Evolutionary conservation across 2,329 filamentous ascomycete species (phyloP).

Genomic region (Aspergillus hiratsukae): DNA sequence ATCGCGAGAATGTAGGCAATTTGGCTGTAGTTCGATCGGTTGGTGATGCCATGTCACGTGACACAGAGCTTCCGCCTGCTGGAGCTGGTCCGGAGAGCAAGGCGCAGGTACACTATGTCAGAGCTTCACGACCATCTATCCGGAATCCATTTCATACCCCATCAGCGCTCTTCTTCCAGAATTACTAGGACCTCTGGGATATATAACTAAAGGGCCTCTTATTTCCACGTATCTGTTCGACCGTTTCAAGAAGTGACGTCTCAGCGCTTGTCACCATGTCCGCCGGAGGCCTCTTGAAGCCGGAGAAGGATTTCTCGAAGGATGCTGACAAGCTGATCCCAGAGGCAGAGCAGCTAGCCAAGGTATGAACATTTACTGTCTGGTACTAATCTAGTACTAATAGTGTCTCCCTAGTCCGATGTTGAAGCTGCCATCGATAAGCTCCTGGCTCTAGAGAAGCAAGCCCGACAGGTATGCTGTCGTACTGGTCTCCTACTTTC

Average conservation of each 20-base stretch:
- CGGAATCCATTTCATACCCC: background rate
- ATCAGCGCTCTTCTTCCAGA: conserved; percentile 8
- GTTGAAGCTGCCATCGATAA: conserved; percentile 88
- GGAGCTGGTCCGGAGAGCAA: conserved; percentile 17
- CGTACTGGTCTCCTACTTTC: conserved; percentile 5
- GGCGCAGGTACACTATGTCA: background rate
- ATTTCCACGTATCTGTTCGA: conserved; percentile 3
- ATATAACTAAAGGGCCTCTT: conserved; percentile 5
- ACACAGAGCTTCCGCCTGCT: conserved; percentile 25
- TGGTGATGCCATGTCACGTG: conserved; percentile 22
- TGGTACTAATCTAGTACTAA: conserved; percentile 3
- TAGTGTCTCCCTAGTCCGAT: conserved; percentile 49
- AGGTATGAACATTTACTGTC: conserved; percentile 52
- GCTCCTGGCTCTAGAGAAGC: conserved; percentile 86
- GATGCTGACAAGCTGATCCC: conserved; percentile 89
- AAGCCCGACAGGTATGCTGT: conserved; percentile 77
- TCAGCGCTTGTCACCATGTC: conserved; percentile 60
- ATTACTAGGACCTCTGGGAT: background rate
- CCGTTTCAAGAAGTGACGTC: conserved; percentile 8
- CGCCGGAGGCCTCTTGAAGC: conserved; percentile 73
- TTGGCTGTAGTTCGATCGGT: background rate
- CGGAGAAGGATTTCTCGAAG: conserved; percentile 98
- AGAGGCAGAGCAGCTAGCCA: conserved; percentile 83
- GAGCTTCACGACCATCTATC: conserved; percentile 6
- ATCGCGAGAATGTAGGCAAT: too few relatives aligned